Evolutionary conservation across 176 grass and related monocot genomes (phyloP).

Genomic region (Aegilops sharonensis): DNA sequence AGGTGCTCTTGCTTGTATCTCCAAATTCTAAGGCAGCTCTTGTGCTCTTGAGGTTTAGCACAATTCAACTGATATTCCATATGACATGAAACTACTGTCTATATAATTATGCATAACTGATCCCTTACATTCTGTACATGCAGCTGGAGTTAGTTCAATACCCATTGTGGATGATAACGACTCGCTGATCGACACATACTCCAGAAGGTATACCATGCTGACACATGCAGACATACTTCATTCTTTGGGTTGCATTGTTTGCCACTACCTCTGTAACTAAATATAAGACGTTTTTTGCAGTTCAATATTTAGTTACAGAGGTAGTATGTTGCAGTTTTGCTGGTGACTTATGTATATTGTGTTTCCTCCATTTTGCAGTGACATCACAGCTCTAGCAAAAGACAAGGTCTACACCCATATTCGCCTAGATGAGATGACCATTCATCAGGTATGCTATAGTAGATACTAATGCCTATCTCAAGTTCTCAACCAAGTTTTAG

Average conservation of each 20-base stretch:
- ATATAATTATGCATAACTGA: background rate
- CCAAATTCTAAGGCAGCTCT: background rate
- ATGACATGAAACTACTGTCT: background rate
- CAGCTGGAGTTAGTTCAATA: slow-evolving; percentile 94
- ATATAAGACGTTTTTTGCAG: too few species aligned
- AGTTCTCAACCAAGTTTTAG: background rate
- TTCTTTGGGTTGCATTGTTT: background rate
- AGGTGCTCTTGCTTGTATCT: slow-evolving; percentile 20
- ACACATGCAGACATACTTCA: background rate
- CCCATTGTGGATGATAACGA: slow-evolving; percentile 96
- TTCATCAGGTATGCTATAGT: slow-evolving; percentile 69
- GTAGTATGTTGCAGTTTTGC: background rate
- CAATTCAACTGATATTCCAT: background rate
- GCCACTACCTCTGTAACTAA: too few species aligned
- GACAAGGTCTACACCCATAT: slow-evolving; percentile 92
- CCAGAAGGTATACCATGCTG: slow-evolving; percentile 66
- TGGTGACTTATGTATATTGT: background rate
- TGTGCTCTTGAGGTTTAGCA: slow-evolving; percentile 6
- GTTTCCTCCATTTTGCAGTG: slow-evolving; percentile 58
- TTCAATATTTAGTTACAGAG: too few species aligned
- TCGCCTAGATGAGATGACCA: slow-evolving; percentile 88
- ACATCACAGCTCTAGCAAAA: slow-evolving; percentile 99
- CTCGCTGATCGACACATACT: slow-evolving; percentile 87
- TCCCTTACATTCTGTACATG: slow-evolving; percentile 23
- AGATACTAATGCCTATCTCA: background rate